Conservation (phyloP, 768 basidiomycete species). For the Lentinula edodes region DNA sequence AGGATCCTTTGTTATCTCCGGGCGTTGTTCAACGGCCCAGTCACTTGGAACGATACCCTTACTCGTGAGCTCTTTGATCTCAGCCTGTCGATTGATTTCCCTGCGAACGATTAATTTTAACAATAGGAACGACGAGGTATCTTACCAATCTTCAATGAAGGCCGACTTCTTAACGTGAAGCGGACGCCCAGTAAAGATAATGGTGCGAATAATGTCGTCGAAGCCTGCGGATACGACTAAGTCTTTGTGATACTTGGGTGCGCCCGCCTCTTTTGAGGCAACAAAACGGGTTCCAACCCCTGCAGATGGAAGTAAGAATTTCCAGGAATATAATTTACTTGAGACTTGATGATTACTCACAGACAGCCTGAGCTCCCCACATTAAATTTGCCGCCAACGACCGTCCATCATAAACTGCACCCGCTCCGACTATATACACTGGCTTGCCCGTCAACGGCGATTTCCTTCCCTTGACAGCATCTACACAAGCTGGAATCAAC, state of each 20-base stretch:
- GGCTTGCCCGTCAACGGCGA: conserved; percentile 80
- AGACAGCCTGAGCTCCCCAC: conserved; percentile 88
- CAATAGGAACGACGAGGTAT: not conserved
- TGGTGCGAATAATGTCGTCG: conserved; percentile 78
- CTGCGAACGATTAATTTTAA: not conserved
- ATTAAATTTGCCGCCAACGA: conserved; percentile 81
- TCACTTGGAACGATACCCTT: conserved; percentile 79
- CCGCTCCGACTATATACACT: conserved; percentile 86
- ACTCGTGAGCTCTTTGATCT: conserved; percentile 78
- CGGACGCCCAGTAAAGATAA: conserved; percentile 88
- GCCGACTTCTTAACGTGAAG: conserved; percentile 80
- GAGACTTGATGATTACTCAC: conserved; percentile 40
- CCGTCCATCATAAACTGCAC: conserved; percentile 87
- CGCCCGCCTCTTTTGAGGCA: conserved; percentile 72
- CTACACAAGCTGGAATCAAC: conserved; percentile 88
- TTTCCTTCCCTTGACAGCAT: conserved; percentile 68
- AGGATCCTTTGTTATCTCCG: conserved; percentile 58
- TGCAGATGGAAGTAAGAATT: conserved; percentile 17
- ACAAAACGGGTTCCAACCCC: conserved; percentile 89
- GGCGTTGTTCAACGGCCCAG: conserved; percentile 70
- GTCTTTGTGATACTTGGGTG: conserved; percentile 83
- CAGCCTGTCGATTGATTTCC: conserved; percentile 36
- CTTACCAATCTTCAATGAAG: conserved; percentile 78
- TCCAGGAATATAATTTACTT: not conserved
- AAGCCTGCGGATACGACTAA: conserved; percentile 62